Evolutionary conservation across 176 grass and related monocot genomes (phyloP), one percentile per base, ranked within the genome.

Genomic region (Aegilops longissima): DNA sequence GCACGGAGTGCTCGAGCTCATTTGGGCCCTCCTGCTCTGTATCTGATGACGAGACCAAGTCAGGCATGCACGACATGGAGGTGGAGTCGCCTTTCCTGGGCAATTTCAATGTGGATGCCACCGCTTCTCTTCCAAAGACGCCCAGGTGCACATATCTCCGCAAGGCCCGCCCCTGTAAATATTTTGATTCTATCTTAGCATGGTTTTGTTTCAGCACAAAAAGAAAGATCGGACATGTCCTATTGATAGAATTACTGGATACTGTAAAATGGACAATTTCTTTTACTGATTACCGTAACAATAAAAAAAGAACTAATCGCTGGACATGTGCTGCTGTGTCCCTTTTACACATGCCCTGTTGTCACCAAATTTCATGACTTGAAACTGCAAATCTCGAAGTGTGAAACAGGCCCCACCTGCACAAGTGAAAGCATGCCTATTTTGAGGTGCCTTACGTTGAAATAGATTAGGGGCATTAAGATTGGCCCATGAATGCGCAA

Each of bases 1-100:
- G 16, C 54, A 95, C 93, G 1, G 93, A 95, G 39, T 95, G 33
- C 90, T 95, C 96, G 8, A 98, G 96, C 86, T 98, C 96, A 0
- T 98, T 98, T 14, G 92, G 88, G 20, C 82, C 90, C 67, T 94
- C 92, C 4, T 87, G 81, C 35, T 87, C 86, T 18, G 33, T 23
- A 2, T 98, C 92, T 21, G 92, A 91, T 64, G 78, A 83, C 17
- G 88, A 91, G 20, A 16, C 71, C 18, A 82, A 89, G 65, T 83
- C 21, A 10, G 84, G 90, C 11, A 20, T 82, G 47, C 75, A 70
- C 20, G 70, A 74, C 70, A 66, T 81, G 62, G 92, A 95, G 79
- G 90, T 91, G 63, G 88, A 98, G 29, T 98, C 93, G 3, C 86
- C 79, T 4, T 87, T 95, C 92, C 36, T 36, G 5, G 61, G 70